phyloP scores from a whole-genome alignment of 148 eudicot species.

The Rheum nobile region DNA sequence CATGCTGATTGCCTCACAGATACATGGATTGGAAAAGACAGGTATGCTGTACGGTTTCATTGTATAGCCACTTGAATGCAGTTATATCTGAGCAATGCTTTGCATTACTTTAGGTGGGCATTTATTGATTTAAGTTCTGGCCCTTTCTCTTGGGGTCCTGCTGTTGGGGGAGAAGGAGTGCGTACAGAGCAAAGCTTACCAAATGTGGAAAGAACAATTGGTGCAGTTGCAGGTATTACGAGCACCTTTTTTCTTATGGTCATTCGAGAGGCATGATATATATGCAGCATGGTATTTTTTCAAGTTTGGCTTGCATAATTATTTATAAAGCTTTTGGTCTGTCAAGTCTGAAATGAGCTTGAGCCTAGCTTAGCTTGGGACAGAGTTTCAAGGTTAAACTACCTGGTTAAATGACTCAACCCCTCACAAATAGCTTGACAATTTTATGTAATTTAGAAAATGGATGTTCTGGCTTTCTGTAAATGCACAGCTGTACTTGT shows the following conservation, averaged over 20 bases:
- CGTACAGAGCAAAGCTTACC: slow-evolving; percentile 94
- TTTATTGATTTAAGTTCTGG: slow-evolving; percentile 90
- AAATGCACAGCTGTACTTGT: background rate
- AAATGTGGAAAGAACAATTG: slow-evolving; percentile 79
- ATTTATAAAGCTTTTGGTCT: background rate
- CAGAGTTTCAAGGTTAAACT: background rate
- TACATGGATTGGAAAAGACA: slow-evolving; percentile 87
- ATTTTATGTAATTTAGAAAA: background rate
- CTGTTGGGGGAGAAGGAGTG: slow-evolving; percentile 98
- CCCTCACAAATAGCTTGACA: background rate
- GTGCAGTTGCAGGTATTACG: slow-evolving; percentile 67
- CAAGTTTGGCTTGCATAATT: background rate
- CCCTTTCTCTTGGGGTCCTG: slow-evolving; percentile 96
- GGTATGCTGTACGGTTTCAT: slow-evolving; percentile 25
- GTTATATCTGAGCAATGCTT: slow-evolving; percentile 8
- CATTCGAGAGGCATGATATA: background rate
- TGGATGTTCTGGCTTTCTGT: background rate
- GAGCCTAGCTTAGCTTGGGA: background rate
- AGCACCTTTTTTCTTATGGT: background rate
- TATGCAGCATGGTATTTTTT: background rate
- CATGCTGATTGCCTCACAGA: slow-evolving; percentile 92
- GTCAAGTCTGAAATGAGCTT: background rate
- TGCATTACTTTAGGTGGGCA: slow-evolving; percentile 61
- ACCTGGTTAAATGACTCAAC: background rate
- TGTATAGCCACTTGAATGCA: background rate